phyloP scores from a whole-genome alignment of 2,329 filamentous ascomycete species.

The Eurotiales sp. region DNA sequence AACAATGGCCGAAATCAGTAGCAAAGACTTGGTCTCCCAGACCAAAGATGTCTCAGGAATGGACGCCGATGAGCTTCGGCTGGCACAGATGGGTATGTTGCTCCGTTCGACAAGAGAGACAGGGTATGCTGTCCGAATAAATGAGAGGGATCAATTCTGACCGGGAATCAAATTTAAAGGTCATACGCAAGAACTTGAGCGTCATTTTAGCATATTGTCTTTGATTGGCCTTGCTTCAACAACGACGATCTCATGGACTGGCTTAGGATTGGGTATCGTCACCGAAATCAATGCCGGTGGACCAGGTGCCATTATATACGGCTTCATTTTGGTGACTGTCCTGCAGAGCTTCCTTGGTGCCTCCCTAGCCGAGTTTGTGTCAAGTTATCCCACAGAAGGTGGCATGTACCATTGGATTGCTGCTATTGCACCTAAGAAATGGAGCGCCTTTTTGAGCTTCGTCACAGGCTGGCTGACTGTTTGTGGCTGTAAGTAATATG shows the following conservation, averaged over 20 bases:
- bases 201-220: conserved; percentile 47
- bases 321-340: conserved; percentile 47
- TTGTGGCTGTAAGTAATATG: conserved; percentile 30
- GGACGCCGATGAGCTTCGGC: conserved; percentile 35
- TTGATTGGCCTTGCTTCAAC: conserved; percentile 49
- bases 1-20: conserved; percentile 1
- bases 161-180: no score
- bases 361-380: conserved; percentile 48
- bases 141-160: background rate
- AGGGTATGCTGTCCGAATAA: conserved; percentile 8
- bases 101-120: background rate
- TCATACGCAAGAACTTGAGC: conserved; percentile 48
- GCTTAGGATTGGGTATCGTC: conserved; percentile 42
- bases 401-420: conserved; percentile 54
- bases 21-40: conserved; percentile 14
- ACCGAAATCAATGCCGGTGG: conserved; percentile 49
- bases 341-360: conserved; percentile 46
- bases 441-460: conserved; percentile 43
- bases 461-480: conserved; percentile 45
- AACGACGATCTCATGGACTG: conserved; percentile 39
- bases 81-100: conserved; percentile 43
- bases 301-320: conserved; percentile 48
- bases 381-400: conserved; percentile 47
- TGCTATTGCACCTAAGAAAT: conserved; percentile 41
- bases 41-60: conserved; percentile 25